Evolutionary conservation across 441 rosid genomes (phyloP).

Genomic region (Adansonia rubrostipa): DNA sequence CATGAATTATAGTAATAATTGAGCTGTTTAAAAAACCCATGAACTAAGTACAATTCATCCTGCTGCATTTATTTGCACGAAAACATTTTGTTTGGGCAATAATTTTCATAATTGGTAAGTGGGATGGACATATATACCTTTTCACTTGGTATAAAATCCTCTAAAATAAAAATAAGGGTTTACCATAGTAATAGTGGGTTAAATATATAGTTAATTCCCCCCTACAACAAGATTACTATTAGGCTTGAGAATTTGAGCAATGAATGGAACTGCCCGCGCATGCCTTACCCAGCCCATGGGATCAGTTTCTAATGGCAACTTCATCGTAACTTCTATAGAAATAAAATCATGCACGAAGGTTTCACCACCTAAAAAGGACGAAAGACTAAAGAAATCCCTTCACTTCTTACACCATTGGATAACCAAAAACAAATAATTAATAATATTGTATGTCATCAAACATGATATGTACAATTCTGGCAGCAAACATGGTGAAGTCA

Average conservation of each 20-base stretch:
- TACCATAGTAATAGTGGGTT: background rate
- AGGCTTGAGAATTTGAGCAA: no score
- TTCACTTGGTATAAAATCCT: background rate
- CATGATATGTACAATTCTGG: background rate
- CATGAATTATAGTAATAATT: background rate
- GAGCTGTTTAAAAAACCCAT: background rate
- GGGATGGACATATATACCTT: background rate
- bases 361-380: no score
- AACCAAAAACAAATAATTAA: background rate
- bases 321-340: no score
- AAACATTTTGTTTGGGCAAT: background rate
- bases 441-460: background rate
- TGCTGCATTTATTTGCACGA: background rate
- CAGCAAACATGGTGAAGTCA: no score
- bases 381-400: no score
- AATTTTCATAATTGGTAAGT: background rate
- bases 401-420: background rate
- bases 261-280: no score
- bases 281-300: no score
- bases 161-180: background rate
- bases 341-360: no score
- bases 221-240: no score
- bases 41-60: background rate
- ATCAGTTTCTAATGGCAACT: no score
- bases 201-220: background rate